Evolutionary conservation across 2,329 filamentous ascomycete genomes (phyloP), one percentile per base, ranked within the genome.

Genomic region (Trichoderma sp.): DNA sequence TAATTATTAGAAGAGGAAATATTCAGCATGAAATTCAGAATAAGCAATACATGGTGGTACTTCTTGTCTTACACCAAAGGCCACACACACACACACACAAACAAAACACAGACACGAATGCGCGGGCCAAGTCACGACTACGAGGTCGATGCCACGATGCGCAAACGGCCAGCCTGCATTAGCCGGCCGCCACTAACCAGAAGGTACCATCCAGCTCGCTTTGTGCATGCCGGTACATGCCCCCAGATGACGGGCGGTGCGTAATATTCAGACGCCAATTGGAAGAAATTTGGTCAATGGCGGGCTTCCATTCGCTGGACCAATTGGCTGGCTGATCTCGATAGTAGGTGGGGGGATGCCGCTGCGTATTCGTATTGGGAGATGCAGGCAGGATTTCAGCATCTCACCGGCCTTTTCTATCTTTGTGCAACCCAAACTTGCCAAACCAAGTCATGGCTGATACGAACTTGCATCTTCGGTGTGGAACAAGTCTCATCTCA

Each of bases 201-300:
- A 26, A 47, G 18, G 24, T 21, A 57, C 18, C 65, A 5, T 32
- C 47, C 28, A 18, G 57, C 30, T 11, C 6, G 18, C 30, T 60
- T 60, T 60, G 30, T 60, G n/a, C 57, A 32, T 34, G 57, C 28
- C n/a, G n/a, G 67, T 60, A 24, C 58, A 26, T 26, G 24, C 14
- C 34, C 36, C 60, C 30, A 39, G 15, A 39, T 57, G n/a, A 7
- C 26, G 67, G 74, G 67, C 71, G 76, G 73, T 77, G 74, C 74
- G 76, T 78, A 80, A 79, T 79, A 71, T 75, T 76, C 70, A 71
- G 70, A 74, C 74, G 76, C 78, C 78, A 79, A 80, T 80, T 80
- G 78, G 78, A 79, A 79, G 78, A 77, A 61, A 34, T 51, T n/a
- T 43, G 21, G 32, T 53, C 47, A 36, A 43, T 39, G 32, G 64